Base-by-base conservation (phyloP, 257 asterid genomes). In the Scutellaria barbata region DNA sequence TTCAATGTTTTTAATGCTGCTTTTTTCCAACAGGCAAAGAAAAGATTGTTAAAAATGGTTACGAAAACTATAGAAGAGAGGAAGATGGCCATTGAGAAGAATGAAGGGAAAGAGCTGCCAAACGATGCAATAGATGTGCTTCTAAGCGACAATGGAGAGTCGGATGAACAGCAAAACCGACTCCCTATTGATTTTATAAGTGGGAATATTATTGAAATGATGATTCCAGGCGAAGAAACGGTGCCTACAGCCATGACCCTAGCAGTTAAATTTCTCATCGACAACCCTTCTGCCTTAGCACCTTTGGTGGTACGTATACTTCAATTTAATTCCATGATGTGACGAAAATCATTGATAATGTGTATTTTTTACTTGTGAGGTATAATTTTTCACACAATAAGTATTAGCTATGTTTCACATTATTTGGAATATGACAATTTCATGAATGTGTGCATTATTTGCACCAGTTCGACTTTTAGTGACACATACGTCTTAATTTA, bases 171-270 rank as follows among this genome's bases (percentile, higher is more conserved):
- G 61, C 80, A 76, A 16, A 72, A 66, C 10, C 78, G 77, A 0
- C 79, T 86, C 65, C 83, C 95, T 55, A 58, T 76, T 33, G 94
- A 95, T 77, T 81, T 84, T 47, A 81, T 92, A 69, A 79, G 88
- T 42, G 89, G 82, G 6, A 95, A 95, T 80, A 79, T 95, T 16
- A 74, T 95, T 40, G 99, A 89, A 81, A 85, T 95, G 97, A 95
- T 95, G 98, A 88, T 92, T 62, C 98, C 99, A 0, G 98, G 99
- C 0, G 97, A 89, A 68, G 98, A 92, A 86, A 88, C 96, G 0
- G 88, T 95, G 53, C 99, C 99, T 0, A 92, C 90, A 3, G 83
- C 96, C 41, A 85, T 89, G 82, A 92, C 99, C 6, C 74, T 95
- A 9, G 97, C 96, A 4, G 88, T 95, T 66, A 95, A 95, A 74